These are phyloP conservation scores for Fusarium succisae DNA, from an alignment of 2,329 filamentous ascomycete species.

Conservation along the genomic window DNA sequence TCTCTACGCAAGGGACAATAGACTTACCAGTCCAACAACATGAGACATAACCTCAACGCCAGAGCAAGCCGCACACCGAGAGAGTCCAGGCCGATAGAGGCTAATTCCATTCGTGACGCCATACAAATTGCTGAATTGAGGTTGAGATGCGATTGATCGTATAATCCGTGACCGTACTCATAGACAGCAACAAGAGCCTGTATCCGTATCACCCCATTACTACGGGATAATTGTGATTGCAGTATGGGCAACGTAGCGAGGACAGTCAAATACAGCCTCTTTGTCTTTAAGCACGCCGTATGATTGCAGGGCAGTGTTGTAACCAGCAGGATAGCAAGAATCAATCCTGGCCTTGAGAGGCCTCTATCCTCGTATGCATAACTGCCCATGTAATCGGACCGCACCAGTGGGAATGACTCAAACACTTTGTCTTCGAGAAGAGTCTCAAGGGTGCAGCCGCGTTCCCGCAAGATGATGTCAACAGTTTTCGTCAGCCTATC, in stretches of 20 bases:
- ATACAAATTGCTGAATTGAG: not conserved
- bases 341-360: not conserved
- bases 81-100: not conserved
- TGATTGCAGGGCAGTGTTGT: not conserved
- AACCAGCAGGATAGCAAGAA: not conserved
- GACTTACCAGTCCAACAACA: not conserved
- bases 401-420: not conserved
- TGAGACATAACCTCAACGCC: not conserved
- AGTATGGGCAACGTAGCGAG: not conserved
- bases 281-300: not conserved
- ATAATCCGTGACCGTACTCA: not conserved
- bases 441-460: not conserved
- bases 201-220: not conserved
- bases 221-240: not conserved
- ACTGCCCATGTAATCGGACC: not conserved
- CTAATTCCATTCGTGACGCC: not conserved
- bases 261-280: not conserved
- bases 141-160: not conserved
- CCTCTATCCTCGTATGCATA: not conserved
- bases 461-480: not conserved
- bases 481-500: not conserved
- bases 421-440: not conserved
- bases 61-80: too few species aligned
- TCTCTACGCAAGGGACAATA: not conserved
- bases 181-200: not conserved